phyloP scores from a whole-genome alignment of 306 rosid genomes.

The Sphenostylis stenocarpa region DNA sequence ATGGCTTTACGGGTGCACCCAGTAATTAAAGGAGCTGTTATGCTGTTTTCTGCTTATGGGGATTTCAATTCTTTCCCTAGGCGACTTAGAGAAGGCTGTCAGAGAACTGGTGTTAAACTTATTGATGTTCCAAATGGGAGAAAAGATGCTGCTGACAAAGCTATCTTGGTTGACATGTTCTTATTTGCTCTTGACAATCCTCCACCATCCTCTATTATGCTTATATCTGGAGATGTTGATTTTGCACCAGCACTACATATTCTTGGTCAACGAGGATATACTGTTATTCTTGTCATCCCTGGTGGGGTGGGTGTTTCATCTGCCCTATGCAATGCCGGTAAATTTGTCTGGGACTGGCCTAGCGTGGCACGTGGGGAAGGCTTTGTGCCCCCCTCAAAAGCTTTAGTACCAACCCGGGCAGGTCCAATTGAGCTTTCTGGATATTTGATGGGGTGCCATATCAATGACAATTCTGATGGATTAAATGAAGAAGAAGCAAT shows the following conservation, averaged over 20 bases:
- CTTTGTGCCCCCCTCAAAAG: constrained; percentile 65
- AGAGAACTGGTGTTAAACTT: constrained; percentile 94
- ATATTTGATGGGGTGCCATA: constrained; percentile 66
- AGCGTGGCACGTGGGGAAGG: constrained; percentile 96
- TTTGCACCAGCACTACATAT: constrained; percentile 96
- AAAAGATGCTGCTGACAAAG: constrained; percentile 98
- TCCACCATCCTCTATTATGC: constrained; percentile 95
- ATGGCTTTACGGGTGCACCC: constrained; percentile 96
- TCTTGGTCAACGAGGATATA: constrained; percentile 95
- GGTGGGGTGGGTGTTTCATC: constrained; percentile 87
- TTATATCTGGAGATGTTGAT: constrained; percentile 94
- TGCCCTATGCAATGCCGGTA: constrained; percentile 94
- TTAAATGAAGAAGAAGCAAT: constrained; percentile 86
- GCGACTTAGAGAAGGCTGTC: constrained; percentile 94
- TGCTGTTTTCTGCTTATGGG: constrained; percentile 86
- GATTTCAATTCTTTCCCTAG: constrained; percentile 92
- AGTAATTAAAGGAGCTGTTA: constrained; percentile 81
- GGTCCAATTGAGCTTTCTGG: constrained; percentile 59
- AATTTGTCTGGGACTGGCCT: constrained; percentile 99
- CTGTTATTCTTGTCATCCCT: constrained; percentile 88
- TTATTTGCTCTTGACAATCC: constrained; percentile 97
- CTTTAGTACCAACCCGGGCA: constrained; percentile 54
- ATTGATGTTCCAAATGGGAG: constrained; percentile 97
- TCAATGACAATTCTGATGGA: constrained; percentile 52
- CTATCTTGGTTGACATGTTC: constrained; percentile 97